Percentiles rank a stretch among this genome's conserved stretches.
Conservation (phyloP, 2,329 filamentous ascomycete species). For the Talaromyces sp. region DNA sequence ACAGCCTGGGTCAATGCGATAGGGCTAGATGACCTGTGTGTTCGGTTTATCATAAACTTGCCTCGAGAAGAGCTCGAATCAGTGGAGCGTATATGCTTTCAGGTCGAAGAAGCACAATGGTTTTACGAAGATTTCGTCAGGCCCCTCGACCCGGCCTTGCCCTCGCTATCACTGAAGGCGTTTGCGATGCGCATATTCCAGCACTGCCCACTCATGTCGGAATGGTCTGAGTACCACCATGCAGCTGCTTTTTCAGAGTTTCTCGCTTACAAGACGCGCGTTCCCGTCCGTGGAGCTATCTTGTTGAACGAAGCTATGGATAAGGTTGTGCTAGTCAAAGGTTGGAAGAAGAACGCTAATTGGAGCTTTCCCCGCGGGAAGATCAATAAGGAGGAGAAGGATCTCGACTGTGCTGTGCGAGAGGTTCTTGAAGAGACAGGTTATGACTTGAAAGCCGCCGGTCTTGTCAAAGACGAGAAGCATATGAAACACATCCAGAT, state of each 20-base stretch:
- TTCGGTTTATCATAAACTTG: conserved; percentile 96
- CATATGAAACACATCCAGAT: conserved; percentile 82
- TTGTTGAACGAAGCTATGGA: conserved; percentile 94
- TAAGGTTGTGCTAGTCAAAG: conserved; percentile 86
- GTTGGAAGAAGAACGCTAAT: conserved; percentile 93
- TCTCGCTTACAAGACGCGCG: conserved; percentile 86
- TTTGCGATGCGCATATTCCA: conserved; percentile 92
- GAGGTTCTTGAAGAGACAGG: conserved; percentile 98
- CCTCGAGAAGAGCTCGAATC: conserved; percentile 86
- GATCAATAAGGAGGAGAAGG: conserved; percentile 95
- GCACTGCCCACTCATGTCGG: conserved; percentile 83
- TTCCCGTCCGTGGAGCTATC: conserved; percentile 91
- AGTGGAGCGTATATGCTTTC: conserved; percentile 93
- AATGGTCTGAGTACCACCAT: conserved; percentile 74
- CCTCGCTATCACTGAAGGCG: conserved; percentile 76
- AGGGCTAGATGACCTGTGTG: conserved; percentile 97
- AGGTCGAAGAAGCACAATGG: conserved; percentile 99
- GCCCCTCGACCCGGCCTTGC: conserved; percentile 77
- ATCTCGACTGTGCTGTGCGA: conserved; percentile 86
- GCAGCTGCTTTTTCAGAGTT: conserved; percentile 86
- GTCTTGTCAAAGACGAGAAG: conserved; percentile 68
- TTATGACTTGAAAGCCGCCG: conserved; percentile 72
- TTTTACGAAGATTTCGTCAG: conserved; percentile 99
- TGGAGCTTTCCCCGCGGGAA: conserved; percentile 98
- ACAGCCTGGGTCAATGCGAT: conserved; percentile 20